Evolutionary conservation across 192 early-diverging fungal species (phyloP), one percentile per base, ranked within the genome.

Genomic region (Umbelopsis sp.): DNA sequence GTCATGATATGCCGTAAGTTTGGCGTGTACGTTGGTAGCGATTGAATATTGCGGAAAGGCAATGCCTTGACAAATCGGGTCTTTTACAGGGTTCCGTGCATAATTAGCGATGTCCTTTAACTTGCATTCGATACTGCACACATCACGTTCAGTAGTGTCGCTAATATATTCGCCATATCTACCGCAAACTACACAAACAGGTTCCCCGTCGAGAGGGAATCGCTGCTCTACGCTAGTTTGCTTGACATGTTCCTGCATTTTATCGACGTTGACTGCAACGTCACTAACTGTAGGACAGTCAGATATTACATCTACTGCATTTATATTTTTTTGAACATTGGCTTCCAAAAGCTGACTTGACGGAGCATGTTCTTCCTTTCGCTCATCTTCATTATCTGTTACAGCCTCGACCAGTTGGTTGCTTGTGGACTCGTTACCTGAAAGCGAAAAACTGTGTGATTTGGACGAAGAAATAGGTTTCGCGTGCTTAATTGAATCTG

Each of bases 91-190:
- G 17, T 62, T 62, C 17, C 56, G 56, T 20, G 56, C 43, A 7
- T 73, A 11, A 11, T 72, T 32, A 54, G 80, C 70, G 51, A 65
- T 77, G 29, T 82, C 80, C 6, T 74, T 44, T 31, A 25, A 11
- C 45, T 83, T 83, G 41, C 82, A 83, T 77, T 83, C 82, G 4
- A 83, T 24, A 67, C 79, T 80, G 41, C 82, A 83, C 2, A 83
- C 77, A 72, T 75, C 76, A 34, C 83, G 70, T 6, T 83, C 54
- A 10, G 84, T 83, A 4, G 66, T 44, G 44, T 81, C 68, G 54
- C 71, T 77, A 21, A 81, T 83, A 43, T 81, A 83, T 66, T 77
- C 85, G 1, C 84, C 85, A 66, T 79, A 85, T 59, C 66, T 66
- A 4, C 82, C 81, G 69, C 84, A 85, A 20, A 85, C 53, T 20